Evolutionary conservation across 768 basidiomycete species (phyloP), one percentile per base, ranked within the genome.

Genomic region (Mycena metata): DNA sequence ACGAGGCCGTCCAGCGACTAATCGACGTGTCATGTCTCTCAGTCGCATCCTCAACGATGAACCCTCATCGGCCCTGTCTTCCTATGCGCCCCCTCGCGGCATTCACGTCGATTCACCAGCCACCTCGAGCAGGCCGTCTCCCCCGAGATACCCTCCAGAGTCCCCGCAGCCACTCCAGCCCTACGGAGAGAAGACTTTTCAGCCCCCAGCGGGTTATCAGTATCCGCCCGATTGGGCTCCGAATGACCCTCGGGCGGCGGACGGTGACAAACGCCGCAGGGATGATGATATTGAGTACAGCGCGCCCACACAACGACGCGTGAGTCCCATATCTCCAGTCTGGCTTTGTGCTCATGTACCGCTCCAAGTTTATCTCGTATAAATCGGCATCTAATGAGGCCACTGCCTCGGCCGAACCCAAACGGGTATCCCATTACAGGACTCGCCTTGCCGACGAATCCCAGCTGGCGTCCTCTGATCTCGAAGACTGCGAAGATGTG

Each of bases 41-140:
- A 89, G 89, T 73, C 86, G 88, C 72, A 93, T 94, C 69, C 89
- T 94, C 80, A 94, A 94, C 81, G 89, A 93, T 81, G 89, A 91
- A 71, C 86, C 90, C 47, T 79, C 83, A 36, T 81, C 83, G 23
- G 77, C 83, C 51, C 67, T 78, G 58, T 78, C 79, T 63, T 74
- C 78, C 23, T 69, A 77, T 70, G 78, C 77, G 36, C 73, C 81
- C 56, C 75, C 78, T 51, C 79, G 76, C 75, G 62, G 78, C 60
- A 65, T 76, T 49, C 66, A 79, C 36, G 65, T 77, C 79, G 66
- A 66, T 61, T 65, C 67, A 6, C 35, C 65, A 17, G 64, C 63
- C 39, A 47, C 65, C 42, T 64, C 66, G 30, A 66, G 66, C 24
- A 49, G 58, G 46, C 42, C 63, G 16, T 66, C 63, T 10, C 66